Base-by-base conservation (phyloP, 1,284 basidiomycete species). In the Limonomyces culmigenus region DNA sequence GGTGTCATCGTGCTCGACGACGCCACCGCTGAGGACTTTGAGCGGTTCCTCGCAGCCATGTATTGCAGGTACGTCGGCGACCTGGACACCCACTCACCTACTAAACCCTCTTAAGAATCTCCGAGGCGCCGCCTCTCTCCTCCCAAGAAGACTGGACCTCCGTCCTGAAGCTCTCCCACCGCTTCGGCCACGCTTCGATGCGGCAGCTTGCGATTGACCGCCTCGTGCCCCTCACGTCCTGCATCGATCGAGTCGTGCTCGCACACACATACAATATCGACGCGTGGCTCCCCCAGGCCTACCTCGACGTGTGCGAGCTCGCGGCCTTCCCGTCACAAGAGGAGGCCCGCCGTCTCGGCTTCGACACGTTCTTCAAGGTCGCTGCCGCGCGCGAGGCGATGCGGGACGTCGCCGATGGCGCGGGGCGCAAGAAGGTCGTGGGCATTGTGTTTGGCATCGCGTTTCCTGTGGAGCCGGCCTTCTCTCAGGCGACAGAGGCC, bases 1-100 rank as follows among this genome's bases (percentile, higher is more conserved):
- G n/a, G n/a, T n/a, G n/a, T n/a, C n/a, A n/a, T n/a, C n/a, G n/a
- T 89, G 58, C 44, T 70, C 67, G 60, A 73, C 88, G 29, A 73
- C 55, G 49, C 88, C 72, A 19, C 84, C 83, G 39, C 76, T 63
- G 70, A 72, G 4, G 34, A 35, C 20, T 35, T 35, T 15, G 34
- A 35, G 23, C 19, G 34, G 11, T 35, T 35, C 23, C 19, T 35
- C 12, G 34, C 19, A 15, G 34, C 27, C 19, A 15, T 35, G 12
- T 35, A 35, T 35, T 23, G 19, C 13, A 17, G 18, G 32, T 33
- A 19, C 32, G 32, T 33, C 14, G 14, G 6, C 13, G 4, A 8
- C 16, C 8, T 15, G 4, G 16, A 10, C 11, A 12, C 31, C 15
- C 11, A 12, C 31, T 16, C 31, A n/a, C 32, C 18, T 18, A 4